Evolutionary conservation across 1,139 yeast species (phyloP).

Genomic region (Meyerozyma carpophila): DNA sequence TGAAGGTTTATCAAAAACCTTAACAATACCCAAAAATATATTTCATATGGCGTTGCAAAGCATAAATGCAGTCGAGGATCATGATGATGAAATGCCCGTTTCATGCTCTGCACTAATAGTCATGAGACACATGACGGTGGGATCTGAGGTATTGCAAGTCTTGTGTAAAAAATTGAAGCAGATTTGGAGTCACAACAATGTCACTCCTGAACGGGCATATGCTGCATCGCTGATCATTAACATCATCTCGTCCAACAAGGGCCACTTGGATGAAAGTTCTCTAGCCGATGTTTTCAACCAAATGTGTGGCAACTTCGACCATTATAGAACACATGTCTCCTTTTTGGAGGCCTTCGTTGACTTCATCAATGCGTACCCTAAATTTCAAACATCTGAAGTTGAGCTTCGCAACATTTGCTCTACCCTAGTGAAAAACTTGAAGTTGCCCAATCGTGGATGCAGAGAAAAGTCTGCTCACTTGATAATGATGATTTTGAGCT

Average conservation of each 20-base stretch:
- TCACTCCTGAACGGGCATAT: background rate
- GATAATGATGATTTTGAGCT: slow-evolving; percentile 23
- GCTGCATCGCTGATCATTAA: background rate
- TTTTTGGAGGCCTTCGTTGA: background rate
- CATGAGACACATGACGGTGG: background rate
- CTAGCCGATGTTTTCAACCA: background rate
- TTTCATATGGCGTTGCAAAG: background rate
- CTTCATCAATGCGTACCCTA: background rate
- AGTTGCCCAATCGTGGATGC: slow-evolving; percentile 41
- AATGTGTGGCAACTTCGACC: background rate
- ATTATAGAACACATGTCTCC: background rate
- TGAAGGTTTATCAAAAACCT: background rate
- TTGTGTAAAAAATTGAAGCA: background rate
- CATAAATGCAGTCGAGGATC: background rate
- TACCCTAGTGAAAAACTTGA: slow-evolving; percentile 28
- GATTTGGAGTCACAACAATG: background rate
- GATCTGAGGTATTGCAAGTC: background rate
- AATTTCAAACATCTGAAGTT: background rate
- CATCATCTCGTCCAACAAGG: background rate
- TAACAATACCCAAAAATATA: slow-evolving; percentile 3
- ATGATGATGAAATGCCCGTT: background rate
- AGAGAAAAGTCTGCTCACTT: slow-evolving; percentile 44
- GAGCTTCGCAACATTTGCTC: slow-evolving; percentile 2
- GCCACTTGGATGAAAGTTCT: background rate
- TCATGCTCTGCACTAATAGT: background rate